These are phyloP conservation scores for Penicillium verrucosum DNA, from an alignment of 2,329 filamentous ascomycete genomes.

Conservation along the genomic window DNA sequence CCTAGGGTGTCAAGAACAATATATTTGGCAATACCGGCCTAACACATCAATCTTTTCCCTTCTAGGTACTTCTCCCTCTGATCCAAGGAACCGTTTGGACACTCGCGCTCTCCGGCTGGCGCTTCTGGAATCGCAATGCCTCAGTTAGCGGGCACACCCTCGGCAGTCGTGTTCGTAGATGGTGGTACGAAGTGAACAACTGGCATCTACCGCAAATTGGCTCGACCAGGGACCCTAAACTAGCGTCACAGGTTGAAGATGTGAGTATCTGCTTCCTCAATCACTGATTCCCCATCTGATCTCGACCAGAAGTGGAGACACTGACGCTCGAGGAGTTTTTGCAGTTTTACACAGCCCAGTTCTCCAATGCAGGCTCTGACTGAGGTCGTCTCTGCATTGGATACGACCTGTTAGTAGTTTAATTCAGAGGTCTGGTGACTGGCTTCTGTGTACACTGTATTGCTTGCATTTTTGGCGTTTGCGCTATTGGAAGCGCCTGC, in stretches of 20 bases:
- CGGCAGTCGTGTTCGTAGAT: slow-evolving; percentile 74
- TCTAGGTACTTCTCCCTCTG: slow-evolving; percentile 76
- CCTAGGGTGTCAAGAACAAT: not conserved
- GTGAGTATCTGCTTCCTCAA: slow-evolving; percentile 30
- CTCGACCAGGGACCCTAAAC: slow-evolving; percentile 28
- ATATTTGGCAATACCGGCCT: not conserved
- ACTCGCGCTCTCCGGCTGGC: slow-evolving; percentile 79
- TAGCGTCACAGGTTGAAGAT: slow-evolving; percentile 44
- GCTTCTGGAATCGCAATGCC: slow-evolving; percentile 78
- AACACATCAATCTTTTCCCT: not conserved
- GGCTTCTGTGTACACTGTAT: slow-evolving; percentile 3
- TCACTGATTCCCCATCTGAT: not conserved
- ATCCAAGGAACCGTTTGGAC: slow-evolving; percentile 88
- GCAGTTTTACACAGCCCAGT: slow-evolving; percentile 38
- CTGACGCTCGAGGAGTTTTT: slow-evolving; percentile 36
- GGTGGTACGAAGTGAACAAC: slow-evolving; percentile 95
- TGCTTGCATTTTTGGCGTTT: slow-evolving; percentile 23
- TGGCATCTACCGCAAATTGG: slow-evolving; percentile 64
- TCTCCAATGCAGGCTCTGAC: slow-evolving; percentile 33
- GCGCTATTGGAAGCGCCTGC: slow-evolving; percentile 6
- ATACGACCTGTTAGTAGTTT: not conserved
- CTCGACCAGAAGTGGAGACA: slow-evolving; percentile 6
- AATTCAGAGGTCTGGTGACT: not conserved
- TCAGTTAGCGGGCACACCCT: slow-evolving; percentile 71
- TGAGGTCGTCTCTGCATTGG: slow-evolving; percentile 15